Evolutionary conservation across 257 asterid species (phyloP).

Genomic region (Henckelia pumila): DNA sequence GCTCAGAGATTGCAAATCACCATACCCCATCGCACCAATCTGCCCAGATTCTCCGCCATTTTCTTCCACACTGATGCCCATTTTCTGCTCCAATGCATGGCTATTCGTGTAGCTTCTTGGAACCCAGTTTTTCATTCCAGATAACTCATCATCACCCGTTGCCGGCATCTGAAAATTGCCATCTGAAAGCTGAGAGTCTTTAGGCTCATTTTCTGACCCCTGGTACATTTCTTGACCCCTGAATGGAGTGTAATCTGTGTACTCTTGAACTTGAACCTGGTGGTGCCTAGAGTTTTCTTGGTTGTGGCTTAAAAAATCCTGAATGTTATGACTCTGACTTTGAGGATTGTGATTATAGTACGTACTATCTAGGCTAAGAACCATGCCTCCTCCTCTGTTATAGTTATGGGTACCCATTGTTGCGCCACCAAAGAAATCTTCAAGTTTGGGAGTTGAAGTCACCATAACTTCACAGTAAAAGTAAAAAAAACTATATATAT

Average conservation of each 20-base stretch:
- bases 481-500: conserved; percentile 7
- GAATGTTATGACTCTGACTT: conserved; percentile 37
- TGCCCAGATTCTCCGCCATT: conserved; percentile 39
- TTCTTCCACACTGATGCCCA: conserved; percentile 35
- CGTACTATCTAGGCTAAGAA: conserved; percentile 75
- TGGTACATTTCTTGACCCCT: conserved; percentile 45
- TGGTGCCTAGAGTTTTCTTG: conserved; percentile 42
- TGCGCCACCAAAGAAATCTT: conserved; percentile 78
- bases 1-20: conserved; percentile 73
- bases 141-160: conserved; percentile 37
- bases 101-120: conserved; percentile 41
- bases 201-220: conserved; percentile 29
- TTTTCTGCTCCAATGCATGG: conserved; percentile 38
- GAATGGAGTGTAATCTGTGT: conserved; percentile 42
- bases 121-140: conserved; percentile 57
- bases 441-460: conserved; percentile 66
- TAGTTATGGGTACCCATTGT: conserved; percentile 67
- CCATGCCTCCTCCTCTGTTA: conserved; percentile 62
- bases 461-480: conserved; percentile 43
- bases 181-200: conserved; percentile 31
- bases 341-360: conserved; percentile 51
- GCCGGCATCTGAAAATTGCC: conserved; percentile 38
- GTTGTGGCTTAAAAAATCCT: conserved; percentile 37
- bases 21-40: conserved; percentile 52
- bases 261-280: conserved; percentile 41